phyloP scores from a whole-genome alignment of 768 basidiomycete genomes.

The Mycena amicta region DNA sequence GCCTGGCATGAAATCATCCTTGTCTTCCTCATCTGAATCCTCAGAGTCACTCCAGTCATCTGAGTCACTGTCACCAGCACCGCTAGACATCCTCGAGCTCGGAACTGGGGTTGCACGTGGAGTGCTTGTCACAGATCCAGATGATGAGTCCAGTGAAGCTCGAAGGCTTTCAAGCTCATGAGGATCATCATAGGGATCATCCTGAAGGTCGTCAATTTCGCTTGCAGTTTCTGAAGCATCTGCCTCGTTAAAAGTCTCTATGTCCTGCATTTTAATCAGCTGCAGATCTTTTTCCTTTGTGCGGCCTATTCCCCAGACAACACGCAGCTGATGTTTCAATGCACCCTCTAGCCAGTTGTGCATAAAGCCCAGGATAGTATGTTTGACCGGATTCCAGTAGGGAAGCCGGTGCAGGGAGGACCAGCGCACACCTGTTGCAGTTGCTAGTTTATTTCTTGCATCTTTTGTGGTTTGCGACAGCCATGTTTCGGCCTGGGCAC shows the following conservation, averaged over 20 bases:
- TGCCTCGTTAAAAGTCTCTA: background rate
- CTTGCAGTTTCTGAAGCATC: background rate
- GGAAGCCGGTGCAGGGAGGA: conserved; percentile 13
- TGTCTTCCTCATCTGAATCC: too few species aligned
- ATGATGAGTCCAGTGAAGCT: too few species aligned
- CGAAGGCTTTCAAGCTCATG: too few species aligned
- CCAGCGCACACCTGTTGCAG: conserved; percentile 17
- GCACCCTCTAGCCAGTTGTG: conserved; percentile 22
- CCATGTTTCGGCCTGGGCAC: conserved; percentile 16
- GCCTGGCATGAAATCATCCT: too few species aligned
- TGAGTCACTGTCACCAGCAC: too few species aligned
- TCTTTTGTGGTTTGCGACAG: conserved; percentile 9
- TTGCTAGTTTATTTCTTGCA: conserved; percentile 4
- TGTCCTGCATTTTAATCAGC: background rate
- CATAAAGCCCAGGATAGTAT: conserved; percentile 22
- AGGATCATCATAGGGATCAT: too few species aligned
- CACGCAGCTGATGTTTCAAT: conserved; percentile 14
- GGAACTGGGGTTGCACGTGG: too few species aligned
- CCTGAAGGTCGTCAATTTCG: too few species aligned
- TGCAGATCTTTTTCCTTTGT: background rate
- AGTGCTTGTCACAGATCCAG: too few species aligned
- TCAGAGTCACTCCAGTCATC: too few species aligned
- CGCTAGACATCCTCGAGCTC: too few species aligned
- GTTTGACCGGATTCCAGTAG: conserved; percentile 21
- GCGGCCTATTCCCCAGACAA: conserved; percentile 19